Base-by-base conservation (phyloP, 2,329 filamentous ascomycete genomes). In the Trichoderma sp. region DNA sequence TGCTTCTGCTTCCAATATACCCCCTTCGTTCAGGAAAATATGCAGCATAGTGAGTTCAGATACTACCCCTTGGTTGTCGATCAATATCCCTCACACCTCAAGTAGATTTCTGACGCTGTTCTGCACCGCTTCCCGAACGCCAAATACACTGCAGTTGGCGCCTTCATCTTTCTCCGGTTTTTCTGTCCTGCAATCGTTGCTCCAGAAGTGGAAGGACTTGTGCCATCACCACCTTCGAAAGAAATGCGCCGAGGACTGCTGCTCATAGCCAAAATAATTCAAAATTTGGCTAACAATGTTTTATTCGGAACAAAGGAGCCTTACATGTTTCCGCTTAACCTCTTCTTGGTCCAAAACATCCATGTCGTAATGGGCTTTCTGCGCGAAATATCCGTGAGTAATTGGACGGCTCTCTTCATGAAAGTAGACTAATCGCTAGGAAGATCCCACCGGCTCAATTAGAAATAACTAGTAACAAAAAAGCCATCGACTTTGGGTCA, bases 131-230 rank as follows among this genome's bases (percentile, higher is more conserved):
- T 91, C 72, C 87, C 86, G 0, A 89, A 91, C 68, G 88, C 89
- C 6, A 91, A 90, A 76, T 91, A 90, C 73, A 91, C 89, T 0
- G 89, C 89, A 4, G 89, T 91, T 15, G 89, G 89, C 1, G 88
- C 89, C 0, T 91, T 91, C 73, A 87, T 91, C 67, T 91, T 91
- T 73, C 81, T 91, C 27, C 85, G 89, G 9, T 91, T 91, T 79
- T 91, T 91, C 74, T 91, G 89, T 71, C 89, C 89, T 8, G 89
- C 89, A 29, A 91, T 91, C 64, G 89, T 91, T 17, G 88, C 89
- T 1, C 89, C 89, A 0, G 89, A 91, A 74, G 85, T 84, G 1
- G 89, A 91, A 73, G 88, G 88, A 2, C 80, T 91, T n/a, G 86
- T 91, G 19, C 79, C 83, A 17, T 81, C 81, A 2, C 73, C 86